Percentiles rank a stretch among this genome's conserved stretches.
These are phyloP conservation scores for Triticum aestivum DNA, from an alignment of 176 grass and related monocot species.

Conservation along the genomic window IWGSC_CS_RefSeq_v2.1 NC_057801.1:156578180-156578679, in stretches of 20 bases:
- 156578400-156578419: not conserved
- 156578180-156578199: not conserved
- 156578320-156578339: not conserved
- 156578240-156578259: not conserved
- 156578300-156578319: not conserved
- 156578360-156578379: not conserved
- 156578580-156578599: not conserved
- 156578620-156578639: not conserved
- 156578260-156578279: not conserved
- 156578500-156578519: not conserved
- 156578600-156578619: not conserved
- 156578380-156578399: not conserved
- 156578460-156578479: not conserved
- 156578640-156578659: not conserved
- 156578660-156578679: not conserved
- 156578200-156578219: not conserved
- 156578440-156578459: not conserved
- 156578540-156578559: not conserved
- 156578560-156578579: conserved; percentile 7
- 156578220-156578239: not conserved
- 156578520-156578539: not conserved
- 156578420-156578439: not conserved
- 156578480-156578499: not conserved
- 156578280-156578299: not conserved
- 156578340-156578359: not conserved